phyloP scores from a whole-genome alignment of 2,329 filamentous ascomycete genomes.

The Neonectria faginata region DNA sequence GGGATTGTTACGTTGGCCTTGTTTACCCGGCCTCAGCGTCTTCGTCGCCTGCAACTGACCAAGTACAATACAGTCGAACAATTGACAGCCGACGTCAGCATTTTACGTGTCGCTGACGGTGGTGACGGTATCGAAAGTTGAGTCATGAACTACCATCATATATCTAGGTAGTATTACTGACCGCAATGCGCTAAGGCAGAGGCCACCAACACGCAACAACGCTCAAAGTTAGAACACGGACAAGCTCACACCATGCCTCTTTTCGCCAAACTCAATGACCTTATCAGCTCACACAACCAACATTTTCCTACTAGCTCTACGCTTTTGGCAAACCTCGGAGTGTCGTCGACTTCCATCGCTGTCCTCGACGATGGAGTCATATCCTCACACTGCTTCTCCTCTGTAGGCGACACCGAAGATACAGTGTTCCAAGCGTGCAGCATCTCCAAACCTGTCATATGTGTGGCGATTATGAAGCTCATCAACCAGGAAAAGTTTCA shows the following conservation, averaged over 20 bases:
- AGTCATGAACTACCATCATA: too few species aligned
- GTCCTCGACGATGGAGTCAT: background rate
- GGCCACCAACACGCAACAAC: too few species aligned
- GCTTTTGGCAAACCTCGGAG: background rate
- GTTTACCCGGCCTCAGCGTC: too few species aligned
- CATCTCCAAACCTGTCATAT: background rate
- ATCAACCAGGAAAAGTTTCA: background rate
- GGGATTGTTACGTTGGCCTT: too few species aligned
- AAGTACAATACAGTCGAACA: too few species aligned
- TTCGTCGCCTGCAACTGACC: too few species aligned
- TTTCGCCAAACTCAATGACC: background rate
- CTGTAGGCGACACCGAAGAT: background rate
- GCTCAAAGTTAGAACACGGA: too few species aligned
- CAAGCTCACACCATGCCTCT: background rate
- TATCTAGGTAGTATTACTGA: too few species aligned
- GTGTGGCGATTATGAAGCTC: conserved; percentile 1
- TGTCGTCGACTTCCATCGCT: background rate
- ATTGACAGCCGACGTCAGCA: too few species aligned
- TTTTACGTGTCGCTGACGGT: too few species aligned
- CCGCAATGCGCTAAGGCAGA: too few species aligned
- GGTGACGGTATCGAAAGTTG: too few species aligned
- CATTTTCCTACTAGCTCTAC: background rate
- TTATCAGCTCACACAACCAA: background rate
- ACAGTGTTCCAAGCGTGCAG: conserved; percentile 3
- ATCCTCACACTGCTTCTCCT: conserved; percentile 4